These are phyloP conservation scores for Didymella lethalis DNA, from an alignment of 2,329 filamentous ascomycete genomes.

Conservation along the genomic window DNA sequence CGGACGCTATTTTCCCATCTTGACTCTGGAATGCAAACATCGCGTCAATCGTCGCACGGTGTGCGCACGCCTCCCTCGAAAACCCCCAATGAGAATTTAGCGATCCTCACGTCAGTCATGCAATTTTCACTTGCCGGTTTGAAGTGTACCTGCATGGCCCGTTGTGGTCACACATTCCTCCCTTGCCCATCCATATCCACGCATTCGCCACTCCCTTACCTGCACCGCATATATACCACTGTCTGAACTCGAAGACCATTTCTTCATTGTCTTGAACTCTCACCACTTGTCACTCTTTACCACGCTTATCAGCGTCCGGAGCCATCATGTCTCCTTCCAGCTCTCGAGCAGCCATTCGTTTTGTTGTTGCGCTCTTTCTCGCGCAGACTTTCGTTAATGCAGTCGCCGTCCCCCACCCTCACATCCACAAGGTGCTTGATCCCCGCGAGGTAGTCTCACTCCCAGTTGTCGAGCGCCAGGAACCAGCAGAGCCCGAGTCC, in stretches of 20 bases:
- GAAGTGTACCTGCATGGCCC: constrained; percentile 19
- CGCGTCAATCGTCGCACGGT: constrained; percentile 19
- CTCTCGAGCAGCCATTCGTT: constrained; percentile 24
- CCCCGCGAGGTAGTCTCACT: constrained; percentile 16
- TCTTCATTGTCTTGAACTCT: constrained; percentile 15
- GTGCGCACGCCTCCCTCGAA: constrained; percentile 13
- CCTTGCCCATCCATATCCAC: constrained; percentile 17
- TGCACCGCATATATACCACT: constrained; percentile 22
- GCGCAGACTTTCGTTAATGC: constrained; percentile 22
- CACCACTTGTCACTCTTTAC: constrained; percentile 23
- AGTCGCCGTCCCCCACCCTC: constrained; percentile 18
- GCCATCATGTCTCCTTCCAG: constrained; percentile 19
- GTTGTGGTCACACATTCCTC: constrained; percentile 22
- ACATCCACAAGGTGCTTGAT: constrained; percentile 15
- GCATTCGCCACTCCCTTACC: constrained; percentile 21
- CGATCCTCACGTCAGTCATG: constrained; percentile 21
- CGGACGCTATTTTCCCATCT: constrained; percentile 13
- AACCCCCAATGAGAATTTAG: constrained; percentile 14
- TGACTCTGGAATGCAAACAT: constrained; percentile 18
- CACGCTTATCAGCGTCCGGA: constrained; percentile 21
- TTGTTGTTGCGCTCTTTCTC: constrained; percentile 20
- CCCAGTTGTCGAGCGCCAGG: constrained; percentile 11
- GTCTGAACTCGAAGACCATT: neutral
- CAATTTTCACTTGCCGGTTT: constrained; percentile 19
- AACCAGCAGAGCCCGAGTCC: constrained; percentile 4